These are phyloP conservation scores for Lunularia cruciata DNA, from an alignment of 225 moss, liverwort and hornwort species.

Conservation along the genomic window DNA sequence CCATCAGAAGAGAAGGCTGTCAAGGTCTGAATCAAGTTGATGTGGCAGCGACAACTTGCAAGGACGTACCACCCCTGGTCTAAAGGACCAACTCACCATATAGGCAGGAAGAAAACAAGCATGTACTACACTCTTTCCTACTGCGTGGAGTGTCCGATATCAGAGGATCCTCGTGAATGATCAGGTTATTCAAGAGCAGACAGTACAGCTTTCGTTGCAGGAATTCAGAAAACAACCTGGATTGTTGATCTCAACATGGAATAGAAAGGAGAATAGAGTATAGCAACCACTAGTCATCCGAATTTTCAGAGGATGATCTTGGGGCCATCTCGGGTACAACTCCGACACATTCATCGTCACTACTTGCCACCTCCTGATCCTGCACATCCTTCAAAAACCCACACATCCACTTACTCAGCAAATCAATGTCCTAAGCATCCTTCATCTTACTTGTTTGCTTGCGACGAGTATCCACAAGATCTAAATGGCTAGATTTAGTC, in stretches of 20 bases:
- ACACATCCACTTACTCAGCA: no score
- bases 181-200: background rate
- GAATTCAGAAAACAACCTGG: constrained; percentile 3
- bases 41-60: no score
- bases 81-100: no score
- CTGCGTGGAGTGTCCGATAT: background rate
- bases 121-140: background rate
- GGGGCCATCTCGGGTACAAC: constrained; percentile 41
- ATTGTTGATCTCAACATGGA: background rate
- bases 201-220: background rate
- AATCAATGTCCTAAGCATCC: no score
- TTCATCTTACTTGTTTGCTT: no score
- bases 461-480: no score
- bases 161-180: background rate
- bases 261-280: background rate
- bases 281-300: constrained; percentile 18
- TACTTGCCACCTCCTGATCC: constrained; percentile 50
- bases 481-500: no score
- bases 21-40: no score
- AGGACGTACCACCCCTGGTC: no score
- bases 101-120: no score
- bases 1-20: no score
- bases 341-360: constrained; percentile 50
- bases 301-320: constrained; percentile 38
- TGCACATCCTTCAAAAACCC: constrained; percentile 20